Evolutionary conservation across 108 stramenopile genomes (phyloP), one percentile per base, ranked within the genome.

Genomic region (Aurantiochytrium sp.): DNA sequence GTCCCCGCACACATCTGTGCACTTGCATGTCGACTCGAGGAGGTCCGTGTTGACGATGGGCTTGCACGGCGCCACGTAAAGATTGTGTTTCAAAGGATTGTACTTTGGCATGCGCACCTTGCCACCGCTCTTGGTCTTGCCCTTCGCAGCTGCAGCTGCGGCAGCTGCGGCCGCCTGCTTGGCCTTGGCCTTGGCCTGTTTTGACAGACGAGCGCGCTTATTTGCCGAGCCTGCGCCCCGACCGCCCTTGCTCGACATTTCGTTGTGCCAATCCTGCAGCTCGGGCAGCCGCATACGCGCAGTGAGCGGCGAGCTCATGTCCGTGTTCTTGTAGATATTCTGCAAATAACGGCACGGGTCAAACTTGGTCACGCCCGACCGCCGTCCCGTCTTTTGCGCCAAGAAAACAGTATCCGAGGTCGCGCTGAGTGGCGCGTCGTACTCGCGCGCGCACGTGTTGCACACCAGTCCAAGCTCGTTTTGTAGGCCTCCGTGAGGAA

Each of bases 21-120:
- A 83, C 76, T 83, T 47, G 76, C 76, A 83, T 6, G 76, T 53
- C 18, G 45, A 53, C 25, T 83, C 76, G 25, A 83, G 76, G 6
- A 53, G 45, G 6, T 83, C 76, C 25, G 45, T 83, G 51, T 83
- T 83, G 49, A 35, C 12, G 28, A 83, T 83, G 12, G 76, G 76
- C 10, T 35, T 55, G 76, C 76, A 83, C 3, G 49, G 49, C 16
- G 76, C 51, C 49, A 53, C 51, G 51, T 83, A 83, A 18, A 53
- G 49, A 23, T 83, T 83, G 45, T 23, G n/a, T 45, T 83, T 83
- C 14, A 83, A 45, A 6, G 76, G 51, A 0, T 47, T 83, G 51
- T 83, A 83, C 76, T 83, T 83, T 43, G 76, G 76, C 76, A 83
- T 83, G 49, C 51, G 45, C 25, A 45, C 45, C 76, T 83, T 83